Evolutionary conservation across 352 stramenopile genomes (phyloP), one percentile per base, ranked within the genome.

Genomic region (Globisporangium okanoganense): DNA sequence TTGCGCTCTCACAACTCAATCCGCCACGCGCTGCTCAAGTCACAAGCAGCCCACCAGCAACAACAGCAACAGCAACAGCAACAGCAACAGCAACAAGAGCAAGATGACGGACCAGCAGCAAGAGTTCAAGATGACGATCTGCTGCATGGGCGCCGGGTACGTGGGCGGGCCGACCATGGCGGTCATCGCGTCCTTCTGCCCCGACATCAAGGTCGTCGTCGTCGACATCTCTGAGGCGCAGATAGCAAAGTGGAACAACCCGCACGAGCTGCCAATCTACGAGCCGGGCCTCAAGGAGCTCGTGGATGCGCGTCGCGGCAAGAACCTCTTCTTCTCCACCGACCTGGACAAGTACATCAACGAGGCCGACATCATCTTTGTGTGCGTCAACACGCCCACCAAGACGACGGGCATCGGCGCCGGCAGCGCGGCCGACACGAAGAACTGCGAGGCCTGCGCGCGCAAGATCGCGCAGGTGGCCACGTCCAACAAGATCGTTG

Each of bases 81-180:
- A 18, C 27, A 54, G 38, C 48, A 40, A 13, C 20, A 43, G 5
- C 27, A 56, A 18, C 27, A 54, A 54, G 47, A 33, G 18, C 16
- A 61, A 35, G 18, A 65, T 65, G 4, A 47, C 44, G 58, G 55
- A 80, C 71, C 61, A 62, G 44, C 64, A 51, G n/a, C 43, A 49
- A 49, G 44, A 82, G 36, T 92, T 92, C 58, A 85, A 88, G 67
- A 87, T 92, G 80, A 92, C 83, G 38, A 95, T 98, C 64, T 98
- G 94, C 76, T 98, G 96, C 84, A 98, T 99, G 85, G 96, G 96
- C 70, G 96, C 96, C 33, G 96, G 97, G 31, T 99, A 99, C 73
- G 98, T 99, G 48, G 97, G 98, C 67, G 97, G 97, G 14, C 97
- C 98, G 2, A 99, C 98, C 29, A 99, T 99, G 98, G 97, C 98